A percentile compares a stretch with the other conserved stretches of the same genome.
Evolutionary conservation across 805 yeast genomes (phyloP).

Genomic region (Kodamaea neixiangensis): DNA sequence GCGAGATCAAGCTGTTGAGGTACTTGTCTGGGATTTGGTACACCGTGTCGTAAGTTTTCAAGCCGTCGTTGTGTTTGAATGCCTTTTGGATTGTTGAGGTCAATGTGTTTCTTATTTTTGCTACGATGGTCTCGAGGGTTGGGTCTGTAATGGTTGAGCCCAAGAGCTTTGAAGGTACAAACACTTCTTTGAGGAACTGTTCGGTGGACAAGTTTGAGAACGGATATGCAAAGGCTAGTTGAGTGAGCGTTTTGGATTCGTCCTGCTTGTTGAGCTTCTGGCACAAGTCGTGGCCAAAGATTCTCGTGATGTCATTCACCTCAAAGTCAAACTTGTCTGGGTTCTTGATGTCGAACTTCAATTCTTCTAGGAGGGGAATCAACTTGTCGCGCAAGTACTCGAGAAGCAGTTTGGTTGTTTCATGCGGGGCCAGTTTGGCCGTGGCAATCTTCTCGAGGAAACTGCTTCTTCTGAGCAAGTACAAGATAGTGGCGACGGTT

Average conservation of each 20-base stretch:
- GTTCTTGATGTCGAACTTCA: conserved; percentile 8
- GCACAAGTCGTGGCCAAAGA: conserved; percentile 18
- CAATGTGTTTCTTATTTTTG: conserved; percentile 1
- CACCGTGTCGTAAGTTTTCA: conserved; percentile 6
- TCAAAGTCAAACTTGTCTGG: conserved; percentile 13
- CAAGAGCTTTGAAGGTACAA: conserved; percentile 3
- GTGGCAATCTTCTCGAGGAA: conserved; percentile 21
- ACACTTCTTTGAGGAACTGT: not conserved
- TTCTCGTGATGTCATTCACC: not conserved
- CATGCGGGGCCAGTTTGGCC: not conserved
- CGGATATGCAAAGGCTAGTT: conserved; percentile 1
- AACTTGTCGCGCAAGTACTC: conserved; percentile 26
- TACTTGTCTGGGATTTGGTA: conserved; percentile 24
- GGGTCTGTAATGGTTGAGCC: conserved; percentile 12
- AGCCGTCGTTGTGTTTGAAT: conserved; percentile 7
- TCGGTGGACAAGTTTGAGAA: not conserved
- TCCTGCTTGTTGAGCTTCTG: conserved; percentile 22
- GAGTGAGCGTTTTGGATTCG: conserved; percentile 20
- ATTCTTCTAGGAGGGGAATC: conserved; percentile 28
- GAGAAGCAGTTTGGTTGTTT: conserved; percentile 13
- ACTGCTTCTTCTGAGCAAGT: conserved; percentile 25
- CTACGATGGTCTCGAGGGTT: not conserved
- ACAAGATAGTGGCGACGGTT: conserved; percentile 19
- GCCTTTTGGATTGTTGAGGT: conserved; percentile 5
- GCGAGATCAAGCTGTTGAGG: conserved; percentile 25